A percentile compares a stretch with the other conserved stretches of the same genome.
phyloP scores from a whole-genome alignment of 2,329 filamentous ascomycete species.

The Ophiostoma piceae region DNA sequence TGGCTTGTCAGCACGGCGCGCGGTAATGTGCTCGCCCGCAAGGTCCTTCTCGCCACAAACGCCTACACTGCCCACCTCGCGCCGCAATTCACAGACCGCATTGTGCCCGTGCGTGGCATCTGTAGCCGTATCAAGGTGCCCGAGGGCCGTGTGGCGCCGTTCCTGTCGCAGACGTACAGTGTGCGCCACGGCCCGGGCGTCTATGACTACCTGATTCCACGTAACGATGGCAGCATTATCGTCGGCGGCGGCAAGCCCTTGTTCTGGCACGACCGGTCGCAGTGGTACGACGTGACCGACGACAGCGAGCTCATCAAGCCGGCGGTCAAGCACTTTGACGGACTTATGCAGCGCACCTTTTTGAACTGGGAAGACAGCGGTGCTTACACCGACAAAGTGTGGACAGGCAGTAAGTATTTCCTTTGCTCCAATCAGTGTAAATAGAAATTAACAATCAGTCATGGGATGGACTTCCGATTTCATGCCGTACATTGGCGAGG shows the following conservation, averaged over 20 bases:
- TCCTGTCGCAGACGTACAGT: background rate
- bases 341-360: background rate
- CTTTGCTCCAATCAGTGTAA: background rate
- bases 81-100: background rate
- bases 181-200: background rate
- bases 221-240: constrained; percentile 10
- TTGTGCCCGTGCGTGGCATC: constrained; percentile 7
- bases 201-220: constrained; percentile 9
- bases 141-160: background rate
- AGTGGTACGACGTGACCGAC: constrained; percentile 9
- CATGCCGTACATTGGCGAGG: background rate
- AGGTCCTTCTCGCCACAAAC: background rate
- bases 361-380: background rate
- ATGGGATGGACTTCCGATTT: constrained; percentile 8
- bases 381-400: background rate
- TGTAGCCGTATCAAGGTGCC: background rate
- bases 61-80: background rate
- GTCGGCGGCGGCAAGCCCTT: background rate
- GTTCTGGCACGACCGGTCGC: background rate
- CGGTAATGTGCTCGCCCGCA: background rate
- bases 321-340: constrained; percentile 7
- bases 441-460: background rate
- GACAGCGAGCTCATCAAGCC: background rate
- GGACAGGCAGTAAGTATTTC: background rate
- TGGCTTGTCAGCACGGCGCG: background rate